Percentiles rank a stretch among this genome's conserved stretches.
Conservation (phyloP, 805 yeast species). For the Wickerhamomyces mucosus region DNA sequence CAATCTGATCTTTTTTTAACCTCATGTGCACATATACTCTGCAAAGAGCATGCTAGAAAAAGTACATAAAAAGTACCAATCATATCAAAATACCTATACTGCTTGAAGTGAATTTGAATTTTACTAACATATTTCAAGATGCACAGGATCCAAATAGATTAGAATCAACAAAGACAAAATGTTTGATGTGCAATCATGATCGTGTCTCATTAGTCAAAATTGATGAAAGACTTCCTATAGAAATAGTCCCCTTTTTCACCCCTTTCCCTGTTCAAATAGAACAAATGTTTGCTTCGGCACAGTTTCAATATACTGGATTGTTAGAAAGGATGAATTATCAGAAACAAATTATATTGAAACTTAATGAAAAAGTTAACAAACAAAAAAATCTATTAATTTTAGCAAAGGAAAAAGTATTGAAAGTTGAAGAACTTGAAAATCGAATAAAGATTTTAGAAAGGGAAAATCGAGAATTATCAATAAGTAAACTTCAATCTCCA, state of each 20-base stretch:
- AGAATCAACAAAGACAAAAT: constrained; percentile 5
- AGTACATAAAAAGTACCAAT: constrained; percentile 4
- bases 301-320: constrained; percentile 16
- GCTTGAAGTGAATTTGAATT: too few species aligned
- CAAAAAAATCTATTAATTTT: constrained; percentile 14
- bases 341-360: constrained; percentile 6
- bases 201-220: constrained; percentile 11
- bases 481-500: not conserved
- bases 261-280: constrained; percentile 18
- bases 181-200: constrained; percentile 12
- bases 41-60: constrained; percentile 21
- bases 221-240: constrained; percentile 13
- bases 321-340: constrained; percentile 14
- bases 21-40: constrained; percentile 30
- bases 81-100: too few species aligned
- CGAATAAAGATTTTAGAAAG: constrained; percentile 6
- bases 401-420: constrained; percentile 16
- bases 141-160: constrained; percentile 2
- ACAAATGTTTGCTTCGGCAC: constrained; percentile 15
- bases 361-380: constrained; percentile 12
- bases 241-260: constrained; percentile 13
- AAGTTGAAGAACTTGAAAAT: constrained; percentile 9
- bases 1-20: constrained; percentile 22
- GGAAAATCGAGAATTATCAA: constrained; percentile 5
- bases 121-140: constrained; percentile 1